These are phyloP conservation scores for Coemansia sp. DNA, from an alignment of 192 early-diverging fungal species.

Conservation along the genomic window DNA sequence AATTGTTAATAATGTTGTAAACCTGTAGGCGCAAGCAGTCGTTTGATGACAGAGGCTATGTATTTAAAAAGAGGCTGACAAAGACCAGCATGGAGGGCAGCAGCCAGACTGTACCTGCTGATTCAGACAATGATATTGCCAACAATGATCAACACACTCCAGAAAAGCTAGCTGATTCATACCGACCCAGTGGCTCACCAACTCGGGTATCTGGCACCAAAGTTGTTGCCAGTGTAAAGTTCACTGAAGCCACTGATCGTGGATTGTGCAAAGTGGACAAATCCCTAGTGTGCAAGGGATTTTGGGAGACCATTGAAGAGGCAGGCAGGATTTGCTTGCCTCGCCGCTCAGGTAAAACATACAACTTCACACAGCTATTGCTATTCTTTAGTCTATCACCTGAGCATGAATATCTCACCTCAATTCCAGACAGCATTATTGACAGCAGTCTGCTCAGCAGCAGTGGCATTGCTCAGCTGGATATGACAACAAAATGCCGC, in stretches of 20 bases:
- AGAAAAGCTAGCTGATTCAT: constrained; percentile 24
- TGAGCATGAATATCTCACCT: constrained; percentile 11
- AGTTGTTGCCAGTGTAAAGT: constrained; percentile 23
- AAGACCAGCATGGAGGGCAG: neutral
- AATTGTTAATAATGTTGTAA: no score
- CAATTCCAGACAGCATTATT: constrained; percentile 17
- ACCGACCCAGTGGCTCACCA: constrained; percentile 44
- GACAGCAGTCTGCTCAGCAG: neutral
- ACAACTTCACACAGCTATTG: constrained; percentile 46
- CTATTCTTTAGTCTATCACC: constrained; percentile 36
- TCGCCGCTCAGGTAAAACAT: constrained; percentile 43
- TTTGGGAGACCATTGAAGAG: constrained; percentile 33
- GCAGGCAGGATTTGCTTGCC: constrained; percentile 42
- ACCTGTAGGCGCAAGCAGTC: neutral
- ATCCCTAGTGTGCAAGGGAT: constrained; percentile 42
- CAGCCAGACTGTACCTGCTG: neutral
- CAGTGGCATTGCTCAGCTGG: constrained; percentile 5
- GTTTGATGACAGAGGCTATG: neutral
- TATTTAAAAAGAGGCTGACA: neutral
- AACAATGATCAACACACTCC: neutral
- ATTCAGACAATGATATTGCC: neutral
- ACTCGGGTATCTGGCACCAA: constrained; percentile 38
- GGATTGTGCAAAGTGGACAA: constrained; percentile 46
- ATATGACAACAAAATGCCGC: constrained; percentile 25
- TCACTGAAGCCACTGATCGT: constrained; percentile 17